Evolutionary conservation across 2,329 filamentous ascomycete species (phyloP).

Genomic region (Sclerotinia borealis): DNA sequence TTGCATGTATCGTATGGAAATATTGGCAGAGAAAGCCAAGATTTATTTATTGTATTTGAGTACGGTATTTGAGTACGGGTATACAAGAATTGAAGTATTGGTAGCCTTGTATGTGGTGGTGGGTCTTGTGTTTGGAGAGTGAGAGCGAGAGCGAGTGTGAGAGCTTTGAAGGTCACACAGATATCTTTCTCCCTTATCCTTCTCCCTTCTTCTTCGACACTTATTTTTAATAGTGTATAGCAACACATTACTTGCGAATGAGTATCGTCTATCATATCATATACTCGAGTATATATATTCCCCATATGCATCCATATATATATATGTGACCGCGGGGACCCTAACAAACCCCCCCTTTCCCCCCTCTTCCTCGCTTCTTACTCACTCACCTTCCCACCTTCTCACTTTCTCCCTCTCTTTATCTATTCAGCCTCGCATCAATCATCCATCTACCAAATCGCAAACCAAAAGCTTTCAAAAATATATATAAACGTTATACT

Average conservation of each 20-base stretch:
- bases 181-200: background rate
- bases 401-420: background rate
- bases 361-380: too few relatives aligned
- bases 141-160: background rate
- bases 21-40: slow-evolving; percentile 2
- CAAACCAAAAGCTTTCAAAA: too few relatives aligned
- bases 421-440: background rate
- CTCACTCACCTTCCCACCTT: background rate
- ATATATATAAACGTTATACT: too few relatives aligned
- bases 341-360: too few relatives aligned
- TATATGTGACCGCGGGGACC: background rate
- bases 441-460: too few relatives aligned
- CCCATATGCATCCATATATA: too few relatives aligned
- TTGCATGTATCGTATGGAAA: background rate
- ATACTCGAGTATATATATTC: too few relatives aligned
- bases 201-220: too few relatives aligned
- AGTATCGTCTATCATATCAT: background rate
- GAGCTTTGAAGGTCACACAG: background rate
- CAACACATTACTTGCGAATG: too few relatives aligned
- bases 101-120: slow-evolving; percentile 5
- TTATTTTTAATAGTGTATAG: too few relatives aligned
- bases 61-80: too few relatives aligned
- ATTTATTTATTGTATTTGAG: background rate
- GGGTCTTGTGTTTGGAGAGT: too few relatives aligned
- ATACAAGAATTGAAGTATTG: background rate